Evolutionary conservation across 2,329 filamentous ascomycete species (phyloP).

Genomic region (Beauveria pseudobassiana): DNA sequence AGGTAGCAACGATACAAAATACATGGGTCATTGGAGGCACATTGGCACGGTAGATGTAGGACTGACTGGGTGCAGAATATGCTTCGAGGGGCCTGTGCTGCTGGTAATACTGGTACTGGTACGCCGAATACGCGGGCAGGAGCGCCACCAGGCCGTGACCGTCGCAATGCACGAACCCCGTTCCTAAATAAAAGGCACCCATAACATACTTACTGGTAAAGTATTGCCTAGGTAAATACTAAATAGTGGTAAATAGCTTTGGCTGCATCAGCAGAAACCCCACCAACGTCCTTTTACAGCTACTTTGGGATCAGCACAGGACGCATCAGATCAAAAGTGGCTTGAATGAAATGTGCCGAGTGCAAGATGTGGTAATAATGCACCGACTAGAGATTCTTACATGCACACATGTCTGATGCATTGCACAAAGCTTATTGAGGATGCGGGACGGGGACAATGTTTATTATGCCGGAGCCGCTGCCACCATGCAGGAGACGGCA

Average conservation of each 20-base stretch:
- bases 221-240: too few relatives aligned
- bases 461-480: neutral
- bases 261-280: neutral
- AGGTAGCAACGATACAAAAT: neutral
- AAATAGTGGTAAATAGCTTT: neutral
- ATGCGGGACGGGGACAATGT: neutral
- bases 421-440: neutral
- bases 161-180: neutral
- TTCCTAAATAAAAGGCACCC: neutral
- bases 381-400: neutral
- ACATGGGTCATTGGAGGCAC: neutral
- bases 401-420: neutral
- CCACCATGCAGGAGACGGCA: constrained; percentile 1
- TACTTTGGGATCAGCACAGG: neutral
- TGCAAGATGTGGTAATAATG: neutral
- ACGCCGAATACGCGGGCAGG: neutral
- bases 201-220: too few relatives aligned
- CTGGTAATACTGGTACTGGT: neutral
- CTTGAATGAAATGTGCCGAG: neutral
- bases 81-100: neutral
- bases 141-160: neutral
- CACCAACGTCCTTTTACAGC: neutral
- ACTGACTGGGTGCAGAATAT: neutral
- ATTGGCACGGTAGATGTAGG: neutral
- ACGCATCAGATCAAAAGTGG: neutral